Evolutionary conservation across 2,329 filamentous ascomycete species (phyloP), one percentile per base, ranked within the genome.

Genomic region (Rhynchosporium agropyri): DNA sequence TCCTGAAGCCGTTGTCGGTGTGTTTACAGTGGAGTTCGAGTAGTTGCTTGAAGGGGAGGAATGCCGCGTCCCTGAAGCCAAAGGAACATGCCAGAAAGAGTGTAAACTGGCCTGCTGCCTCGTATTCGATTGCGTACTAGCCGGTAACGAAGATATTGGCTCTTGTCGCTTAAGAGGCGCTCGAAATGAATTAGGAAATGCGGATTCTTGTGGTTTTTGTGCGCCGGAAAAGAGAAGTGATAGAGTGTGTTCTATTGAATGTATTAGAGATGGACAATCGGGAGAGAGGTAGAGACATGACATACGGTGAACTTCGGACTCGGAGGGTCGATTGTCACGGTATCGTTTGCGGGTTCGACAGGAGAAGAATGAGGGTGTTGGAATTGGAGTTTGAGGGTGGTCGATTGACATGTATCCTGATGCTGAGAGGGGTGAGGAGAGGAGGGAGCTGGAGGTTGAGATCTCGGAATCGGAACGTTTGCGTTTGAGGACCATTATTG

Each of bases 401-500:
- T 74, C 64, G 69, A 76, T 74, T 62, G 71, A 70, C 42, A 76
- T 73, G 64, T 76, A 73, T 65, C 77, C 71, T 36, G 76, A 69
- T 56, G 73, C 70, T 49, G 71, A 63, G 63, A 64, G 67, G 3
- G 72, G 71, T 13, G 71, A 71, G 8, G 79, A 77, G 9, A 82
- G 74, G 6, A 77, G 77, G 63, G 76, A 75, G 57, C 78, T 79
- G 42, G 78, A 78, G 42, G 78, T 76, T 55, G 80, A 82, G 63
- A 86, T 77, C 72, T 86, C 83, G 28, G 83, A 83, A 61, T 82
- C 79, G 69, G 85, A 88, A 49, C 84, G 81, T 78, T 88, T 89
- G 75, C 86, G 84, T 74, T 88, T 89, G 71, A 86, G 76, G 31
- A 80, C 73, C 82, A 84, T 85, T 26, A 10, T 64, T 45, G 58